Evolutionary conservation across 108 stramenopile genomes (phyloP).

Genomic region (Skeletonema tropicum): DNA sequence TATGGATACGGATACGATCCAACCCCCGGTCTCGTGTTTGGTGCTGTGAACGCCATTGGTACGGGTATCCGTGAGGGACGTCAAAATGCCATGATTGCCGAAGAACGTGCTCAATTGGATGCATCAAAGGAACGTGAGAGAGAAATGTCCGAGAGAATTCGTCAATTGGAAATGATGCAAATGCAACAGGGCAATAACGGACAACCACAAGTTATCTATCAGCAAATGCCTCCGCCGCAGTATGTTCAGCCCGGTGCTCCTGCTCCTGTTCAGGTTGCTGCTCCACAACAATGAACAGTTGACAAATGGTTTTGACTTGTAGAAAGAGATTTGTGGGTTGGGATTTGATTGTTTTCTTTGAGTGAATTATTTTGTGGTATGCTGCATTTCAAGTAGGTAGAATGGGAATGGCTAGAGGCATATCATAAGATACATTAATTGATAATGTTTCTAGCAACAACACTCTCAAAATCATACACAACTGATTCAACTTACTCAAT

Average conservation of each 20-base stretch:
- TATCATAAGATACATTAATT: background rate
- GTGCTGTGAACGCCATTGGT: conserved; percentile 42
- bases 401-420: background rate
- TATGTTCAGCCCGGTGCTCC: background rate
- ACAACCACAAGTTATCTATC: background rate
- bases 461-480: too few relatives aligned
- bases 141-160: conserved; percentile 44
- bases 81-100: conserved; percentile 45
- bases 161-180: conserved; percentile 50
- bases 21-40: conserved; percentile 42
- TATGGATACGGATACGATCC: conserved; percentile 33
- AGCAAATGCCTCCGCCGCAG: background rate
- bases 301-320: too few relatives aligned
- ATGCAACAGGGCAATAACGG: conserved; percentile 28
- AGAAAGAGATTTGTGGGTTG: background rate
- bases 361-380: background rate
- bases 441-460: background rate
- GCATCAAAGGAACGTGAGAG: conserved; percentile 36
- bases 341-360: background rate
- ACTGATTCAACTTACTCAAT: background rate
- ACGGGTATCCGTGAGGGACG: conserved; percentile 49
- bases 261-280: conserved; percentile 7
- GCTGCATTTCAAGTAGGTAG: background rate
- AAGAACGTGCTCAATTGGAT: conserved; percentile 32
- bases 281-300: background rate